phyloP scores from a whole-genome alignment of 2,329 filamentous ascomycete species.

The Calonectria naviculata region DNA sequence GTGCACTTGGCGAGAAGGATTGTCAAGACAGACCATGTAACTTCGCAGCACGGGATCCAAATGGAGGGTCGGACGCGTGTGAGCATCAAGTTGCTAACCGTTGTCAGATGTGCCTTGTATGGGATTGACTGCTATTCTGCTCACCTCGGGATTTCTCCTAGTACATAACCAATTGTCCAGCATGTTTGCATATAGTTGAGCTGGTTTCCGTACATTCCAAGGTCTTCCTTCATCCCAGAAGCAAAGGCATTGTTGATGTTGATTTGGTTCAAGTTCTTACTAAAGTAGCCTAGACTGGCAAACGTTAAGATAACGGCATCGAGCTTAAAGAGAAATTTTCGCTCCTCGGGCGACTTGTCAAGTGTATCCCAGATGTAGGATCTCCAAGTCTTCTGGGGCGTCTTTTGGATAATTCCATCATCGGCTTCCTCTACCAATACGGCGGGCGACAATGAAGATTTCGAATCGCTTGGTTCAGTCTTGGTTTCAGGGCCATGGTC shows the following conservation, averaged over 20 bases:
- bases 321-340: conserved; percentile 53
- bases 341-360: conserved; percentile 53
- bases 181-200: conserved; percentile 63
- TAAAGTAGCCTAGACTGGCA: conserved; percentile 49
- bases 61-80: conserved; percentile 50
- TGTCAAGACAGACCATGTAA: conserved; percentile 40
- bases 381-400: conserved; percentile 45
- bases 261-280: conserved; percentile 49
- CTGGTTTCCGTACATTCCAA: conserved; percentile 53
- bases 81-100: conserved; percentile 44
- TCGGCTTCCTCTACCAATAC: neutral
- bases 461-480: neutral
- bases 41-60: conserved; percentile 52
- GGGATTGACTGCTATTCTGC: neutral
- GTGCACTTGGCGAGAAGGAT: conserved; percentile 41
- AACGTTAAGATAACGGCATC: conserved; percentile 52
- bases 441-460: neutral
- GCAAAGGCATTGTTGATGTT: conserved; percentile 42
- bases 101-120: neutral
- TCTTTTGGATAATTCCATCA: neutral
- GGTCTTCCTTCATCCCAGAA: conserved; percentile 60
- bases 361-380: conserved; percentile 62
- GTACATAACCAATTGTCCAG: conserved; percentile 70
- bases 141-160: conserved; percentile 51
- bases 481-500: neutral